A percentile compares a stretch with the other conserved stretches of the same genome.
These are phyloP conservation scores for Phialophora expanda DNA, from an alignment of 2,329 filamentous ascomycete genomes.

Conservation along the genomic window DNA sequence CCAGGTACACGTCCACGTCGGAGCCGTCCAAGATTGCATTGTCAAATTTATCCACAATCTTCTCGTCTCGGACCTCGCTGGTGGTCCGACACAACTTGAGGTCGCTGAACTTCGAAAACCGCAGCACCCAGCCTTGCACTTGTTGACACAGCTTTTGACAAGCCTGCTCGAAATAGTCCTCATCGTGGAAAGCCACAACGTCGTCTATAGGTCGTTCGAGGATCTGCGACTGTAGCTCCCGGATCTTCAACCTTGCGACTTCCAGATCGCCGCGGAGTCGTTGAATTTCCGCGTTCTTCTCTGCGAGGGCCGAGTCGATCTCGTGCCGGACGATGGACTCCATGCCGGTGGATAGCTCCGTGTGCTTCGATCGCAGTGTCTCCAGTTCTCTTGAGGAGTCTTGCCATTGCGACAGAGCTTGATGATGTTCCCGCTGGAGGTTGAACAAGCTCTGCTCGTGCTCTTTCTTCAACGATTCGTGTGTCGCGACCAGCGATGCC, in stretches of 20 bases:
- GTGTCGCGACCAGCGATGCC: slow-evolving; percentile 77
- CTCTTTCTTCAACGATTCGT: slow-evolving; percentile 76
- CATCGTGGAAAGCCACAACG: slow-evolving; percentile 80
- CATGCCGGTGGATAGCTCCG: slow-evolving; percentile 66
- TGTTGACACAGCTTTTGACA: slow-evolving; percentile 95
- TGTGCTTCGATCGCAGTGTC: slow-evolving; percentile 67
- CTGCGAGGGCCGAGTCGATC: slow-evolving; percentile 69
- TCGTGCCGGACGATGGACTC: slow-evolving; percentile 66
- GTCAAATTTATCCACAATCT: slow-evolving; percentile 90
- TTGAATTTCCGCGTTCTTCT: slow-evolving; percentile 83
- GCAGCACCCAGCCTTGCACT: slow-evolving; percentile 95
- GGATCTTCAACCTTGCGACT: slow-evolving; percentile 67
- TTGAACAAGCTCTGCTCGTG: slow-evolving; percentile 73
- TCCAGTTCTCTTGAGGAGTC: slow-evolving; percentile 72
- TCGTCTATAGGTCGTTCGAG: slow-evolving; percentile 59
- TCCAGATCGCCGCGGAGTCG: slow-evolving; percentile 79
- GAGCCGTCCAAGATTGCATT: slow-evolving; percentile 93
- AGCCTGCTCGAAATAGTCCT: slow-evolving; percentile 92
- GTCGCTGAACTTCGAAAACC: slow-evolving; percentile 98
- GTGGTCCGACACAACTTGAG: slow-evolving; percentile 84
- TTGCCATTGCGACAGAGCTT: slow-evolving; percentile 60
- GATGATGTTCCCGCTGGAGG: slow-evolving; percentile 69
- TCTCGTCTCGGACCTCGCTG: slow-evolving; percentile 84
- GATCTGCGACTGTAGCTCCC: slow-evolving; percentile 65
- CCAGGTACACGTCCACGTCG: slow-evolving; percentile 85